phyloP scores from a whole-genome alignment of 2,329 filamentous ascomycete genomes.

The Aspergillus arachidicola region DNA sequence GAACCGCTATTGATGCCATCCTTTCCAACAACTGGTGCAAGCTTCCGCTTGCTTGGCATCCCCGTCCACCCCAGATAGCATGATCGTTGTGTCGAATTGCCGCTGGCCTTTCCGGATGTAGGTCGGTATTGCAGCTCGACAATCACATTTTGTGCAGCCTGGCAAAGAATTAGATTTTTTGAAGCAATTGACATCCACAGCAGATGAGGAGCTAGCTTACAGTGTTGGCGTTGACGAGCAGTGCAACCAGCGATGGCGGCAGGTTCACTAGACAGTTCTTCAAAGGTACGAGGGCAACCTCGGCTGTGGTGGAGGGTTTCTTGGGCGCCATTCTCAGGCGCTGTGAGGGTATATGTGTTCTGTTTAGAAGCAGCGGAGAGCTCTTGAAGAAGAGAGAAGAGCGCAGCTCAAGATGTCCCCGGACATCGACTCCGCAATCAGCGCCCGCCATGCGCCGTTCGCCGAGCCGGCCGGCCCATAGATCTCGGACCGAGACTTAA shows the following conservation, averaged over 20 bases:
- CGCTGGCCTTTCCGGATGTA: slow-evolving; percentile 54
- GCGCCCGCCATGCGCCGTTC: slow-evolving; percentile 21
- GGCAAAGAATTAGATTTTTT: slow-evolving; percentile 6
- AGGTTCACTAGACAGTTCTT: slow-evolving; percentile 96
- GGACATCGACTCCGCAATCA: slow-evolving; percentile 30
- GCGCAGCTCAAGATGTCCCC: slow-evolving; percentile 27
- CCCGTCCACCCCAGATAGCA: slow-evolving; percentile 95
- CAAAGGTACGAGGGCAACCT: slow-evolving; percentile 81
- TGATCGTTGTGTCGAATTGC: slow-evolving; percentile 62
- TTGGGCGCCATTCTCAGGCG: slow-evolving; percentile 45
- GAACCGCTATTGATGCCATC: slow-evolving; percentile 68
- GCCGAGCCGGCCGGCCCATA: slow-evolving; percentile 24
- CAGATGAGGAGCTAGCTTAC: slow-evolving; percentile 54
- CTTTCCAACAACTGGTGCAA: slow-evolving; percentile 71
- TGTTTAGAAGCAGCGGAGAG: slow-evolving; percentile 17
- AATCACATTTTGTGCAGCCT: slow-evolving; percentile 94
- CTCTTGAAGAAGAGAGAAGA: slow-evolving; percentile 18
- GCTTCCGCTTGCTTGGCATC: slow-evolving; percentile 88
- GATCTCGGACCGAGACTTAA: slow-evolving; percentile 35
- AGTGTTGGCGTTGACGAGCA: slow-evolving; percentile 87
- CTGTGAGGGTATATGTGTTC: slow-evolving; percentile 13
- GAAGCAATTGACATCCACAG: slow-evolving; percentile 18
- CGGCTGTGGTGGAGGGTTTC: slow-evolving; percentile 68
- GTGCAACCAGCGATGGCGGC: slow-evolving; percentile 77
- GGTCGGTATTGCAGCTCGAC: slow-evolving; percentile 83